Base-by-base conservation (phyloP, 2,329 filamentous ascomycete species). In the Ampelomyces quisqualis region DNA sequence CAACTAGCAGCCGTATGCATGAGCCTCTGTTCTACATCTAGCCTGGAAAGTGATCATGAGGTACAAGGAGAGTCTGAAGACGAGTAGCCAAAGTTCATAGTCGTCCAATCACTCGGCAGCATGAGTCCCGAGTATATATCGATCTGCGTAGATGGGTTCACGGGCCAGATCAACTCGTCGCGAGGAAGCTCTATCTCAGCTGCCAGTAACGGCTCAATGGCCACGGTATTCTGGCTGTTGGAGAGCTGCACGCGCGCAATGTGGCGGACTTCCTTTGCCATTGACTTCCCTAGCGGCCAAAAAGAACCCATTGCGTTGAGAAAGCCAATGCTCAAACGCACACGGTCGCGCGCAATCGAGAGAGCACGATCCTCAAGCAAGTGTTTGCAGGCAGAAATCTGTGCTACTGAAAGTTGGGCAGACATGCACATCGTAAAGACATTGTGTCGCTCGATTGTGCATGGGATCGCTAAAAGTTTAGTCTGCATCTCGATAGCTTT, bases 401-500 rank as follows among this genome's bases (percentile, higher is more conserved):
- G 60, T 13, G 60, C 58, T 8, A 56, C 46, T 11, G 62, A 54
- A 11, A 62, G 46, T 11, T 54, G 53, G 24, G 63, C 62, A 7
- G 54, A 41, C 13, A 65, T 60, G 38, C 57, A 60, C 38, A 60
- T 51, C 14, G 51, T 53, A 35, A 67, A 61, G 15, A 61, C 40
- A 15, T 56, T 89, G 68, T 94, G 88, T n/a, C 79, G 81, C 13
- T 84, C 77, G 4, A 90, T 72, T 0, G 81, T 78, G 14, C 84
- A 81, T 0, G 86, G 85, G 38, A 94, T 80, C 1, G 85, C 84
- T 24, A 89, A 79, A 55, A 90, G 78, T 57, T 81, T 80, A 42
- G 86, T 86, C 48, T 95, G 84, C 33, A 85, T 82, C 51, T 84
- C 84, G 1, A 88, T 87, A 0, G 88, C 86, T 38, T 82, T 79